Base-by-base conservation (phyloP, 2,329 filamentous ascomycete genomes). In the Aspergillus carbonarius region DNA sequence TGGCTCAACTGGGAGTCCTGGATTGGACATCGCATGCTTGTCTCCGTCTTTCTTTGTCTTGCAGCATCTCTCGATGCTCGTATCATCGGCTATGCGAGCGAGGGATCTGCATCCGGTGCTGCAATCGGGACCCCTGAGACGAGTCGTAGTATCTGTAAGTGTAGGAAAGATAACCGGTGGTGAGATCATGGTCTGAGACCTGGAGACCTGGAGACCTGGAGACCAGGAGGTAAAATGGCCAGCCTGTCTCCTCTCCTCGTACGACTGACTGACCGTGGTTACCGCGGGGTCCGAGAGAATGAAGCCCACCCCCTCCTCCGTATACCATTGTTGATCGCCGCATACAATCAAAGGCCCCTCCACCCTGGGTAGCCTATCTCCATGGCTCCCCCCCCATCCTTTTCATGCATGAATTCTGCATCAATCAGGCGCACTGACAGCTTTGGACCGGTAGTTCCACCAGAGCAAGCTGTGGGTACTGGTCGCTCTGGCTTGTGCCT, bases 341-440 rank as follows among this genome's bases (percentile, higher is more conserved):
- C 55, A 27, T 47, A 53, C 34, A n/a, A 42, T 34, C 17, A 27
- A 50, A 40, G 56, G 59, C 60, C 58, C 60, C 58, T 58, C 60
- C 54, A 18, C 32, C 30, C 42, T 15, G n/a, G 46, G 30, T 51
- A 60, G 52, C 60, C 60, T 62, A 62, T 62, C 63, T 60, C 59
- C 55, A 57, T 63, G 40, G 17, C 35, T 59, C 42, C 57, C 63
- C 63, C 59, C 59, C 60, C 60, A 64, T 63, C 55, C 55, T 56
- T 58, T 61, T 35, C 61, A 52, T 55, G 57, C 53, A 59, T 51
- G 34, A 49, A 25, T 39, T 54, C 63, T 65, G 63, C 61, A 55
- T 55, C 52, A 17, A 32, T 42, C 49, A 54, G 55, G 49, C 61
- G 63, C 63, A 63, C 59, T 61, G 63, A 63, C 61, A 48, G 52